Base-by-base conservation (phyloP, 2,329 filamentous ascomycete genomes). In the Chaetomium sp. region DNA sequence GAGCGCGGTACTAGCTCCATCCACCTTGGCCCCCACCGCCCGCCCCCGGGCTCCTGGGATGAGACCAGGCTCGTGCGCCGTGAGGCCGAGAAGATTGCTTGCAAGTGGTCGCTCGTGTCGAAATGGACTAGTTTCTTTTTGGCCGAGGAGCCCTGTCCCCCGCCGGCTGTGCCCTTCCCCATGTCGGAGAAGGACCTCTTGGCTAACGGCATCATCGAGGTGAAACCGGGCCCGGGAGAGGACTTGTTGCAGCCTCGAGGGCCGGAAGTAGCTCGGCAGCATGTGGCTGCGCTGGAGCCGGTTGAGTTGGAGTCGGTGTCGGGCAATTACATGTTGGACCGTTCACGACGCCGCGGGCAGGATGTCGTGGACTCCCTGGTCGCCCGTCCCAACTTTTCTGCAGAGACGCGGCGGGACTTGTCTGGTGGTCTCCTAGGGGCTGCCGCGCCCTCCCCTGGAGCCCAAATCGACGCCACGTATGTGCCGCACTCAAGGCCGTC, bases 101-200 rank as follows among this genome's bases (percentile, higher is more conserved):
- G 56, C 52, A 57, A 57, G 36, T 62, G 58, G 58, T 53, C 53
- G 2, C 50, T 62, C 12, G 52, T 60, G 12, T 60, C 60, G 5
- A 60, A 59, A 34, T 62, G 60, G 60, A 62, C 58, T 1, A 62
- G 59, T 51, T 56, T 65, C 55, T 50, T 60, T 52, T 37, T 57
- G 6, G 41, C 41, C 14, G 54, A 61, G 45, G 57, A 59, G 33
- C 44, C 50, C 27, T 45, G 10, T n/a, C 2, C 33, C 1, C 48
- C 50, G 2, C 35, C 46, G 6, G 54, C 12, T 2, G 19, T 27
- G 36, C 44, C 50, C 27, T 45, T 10, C 12, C 2, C 33, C 3
- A 44, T 47, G 2, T 35, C 46, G 6, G 54, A 12, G 3, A 37
- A 45, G 6, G 41, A 51, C 9, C 7, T n/a, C 6, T 41, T 43